Conservation (phyloP, 345 rosid genomes). For the Populus tremula region DNA sequence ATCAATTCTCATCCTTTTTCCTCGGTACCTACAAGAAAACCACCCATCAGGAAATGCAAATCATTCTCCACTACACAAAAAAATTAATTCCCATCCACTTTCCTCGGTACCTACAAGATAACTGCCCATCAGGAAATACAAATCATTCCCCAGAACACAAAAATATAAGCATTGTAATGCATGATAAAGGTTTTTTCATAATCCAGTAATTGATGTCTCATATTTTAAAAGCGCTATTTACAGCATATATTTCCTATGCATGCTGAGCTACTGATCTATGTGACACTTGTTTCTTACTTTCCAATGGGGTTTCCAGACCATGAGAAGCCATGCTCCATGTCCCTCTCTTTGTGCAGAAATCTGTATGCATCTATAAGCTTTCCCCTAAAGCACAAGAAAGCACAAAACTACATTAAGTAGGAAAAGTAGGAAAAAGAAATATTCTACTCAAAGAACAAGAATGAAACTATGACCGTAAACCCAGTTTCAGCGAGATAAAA, state of each 20-base stretch:
- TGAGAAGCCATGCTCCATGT: constrained; percentile 89
- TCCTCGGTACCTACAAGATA: constrained; percentile 65
- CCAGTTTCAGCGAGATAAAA: neutral
- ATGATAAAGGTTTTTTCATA: neutral
- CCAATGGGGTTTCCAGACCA: constrained; percentile 94
- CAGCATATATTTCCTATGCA: neutral
- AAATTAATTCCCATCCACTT: constrained; percentile 86
- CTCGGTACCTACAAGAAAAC: constrained; percentile 61
- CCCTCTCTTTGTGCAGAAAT: constrained; percentile 72
- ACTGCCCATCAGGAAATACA: neutral
- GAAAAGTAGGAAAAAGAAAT: neutral
- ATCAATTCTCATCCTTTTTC: constrained; percentile 90
- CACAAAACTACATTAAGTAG: neutral
- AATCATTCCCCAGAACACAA: neutral
- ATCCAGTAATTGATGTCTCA: neutral
- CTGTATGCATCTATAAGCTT: constrained; percentile 84
- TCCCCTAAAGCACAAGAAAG: constrained; percentile 54
- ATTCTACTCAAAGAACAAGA: neutral
- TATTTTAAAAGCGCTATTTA: neutral
- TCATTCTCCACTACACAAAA: neutral
- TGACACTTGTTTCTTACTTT: constrained; percentile 50
- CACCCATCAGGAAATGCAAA: neutral
- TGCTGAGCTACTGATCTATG: neutral
- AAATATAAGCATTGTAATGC: neutral
- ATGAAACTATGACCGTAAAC: neutral